Base-by-base conservation (phyloP, 2,329 filamentous ascomycete species). In the Aspergillus clavatus region DNA sequence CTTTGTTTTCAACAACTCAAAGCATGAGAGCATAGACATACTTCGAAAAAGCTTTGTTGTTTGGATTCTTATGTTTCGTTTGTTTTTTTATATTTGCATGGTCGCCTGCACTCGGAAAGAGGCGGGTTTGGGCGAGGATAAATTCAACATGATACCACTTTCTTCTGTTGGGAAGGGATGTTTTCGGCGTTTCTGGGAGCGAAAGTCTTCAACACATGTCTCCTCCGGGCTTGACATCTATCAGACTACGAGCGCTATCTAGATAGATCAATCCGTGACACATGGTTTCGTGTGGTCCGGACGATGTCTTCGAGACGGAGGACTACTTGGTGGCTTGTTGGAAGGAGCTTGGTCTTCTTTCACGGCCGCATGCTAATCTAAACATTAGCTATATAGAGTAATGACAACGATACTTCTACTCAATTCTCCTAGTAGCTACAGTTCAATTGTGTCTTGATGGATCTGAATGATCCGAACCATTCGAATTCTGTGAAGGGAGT, bases 1-100 rank as follows among this genome's bases (percentile, higher is more conserved):
- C 69, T 72, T 72, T 72, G 67, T 71, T 70, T 70, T 73, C 71
- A 73, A 73, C 71, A 73, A 73, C 67, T 71, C 70, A 71, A 71
- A 69, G 69, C 69, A 67, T 58, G 57, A 40, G 47, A 59, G 59
- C 58, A 68, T 69, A 69, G 65, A 69, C 57, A 61, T 56, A 55
- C 58, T 44, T 40, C 58, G 58, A 57, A 59, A 59, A 56, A 56
- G 50, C 54, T 51, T 52, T 51, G 23, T 24, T 51, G 50, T 55
- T 38, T 54, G 50, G 47, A 53, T 53, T 54, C 54, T 56, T 58
- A 58, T 61, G 52, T 63, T 65, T 59, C 52, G 10, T 35, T 7
- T n/a, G n/a, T n/a, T n/a, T n/a, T n/a, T n/a, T 19, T 19, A 62
- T 61, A 62, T 63, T 60, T 68, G 63, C 64, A 68, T 68, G 60